These are phyloP conservation scores for Ophiognomonia clavigignenti-juglandacearum DNA, from an alignment of 2,329 filamentous ascomycete genomes.

Conservation along the genomic window DNA sequence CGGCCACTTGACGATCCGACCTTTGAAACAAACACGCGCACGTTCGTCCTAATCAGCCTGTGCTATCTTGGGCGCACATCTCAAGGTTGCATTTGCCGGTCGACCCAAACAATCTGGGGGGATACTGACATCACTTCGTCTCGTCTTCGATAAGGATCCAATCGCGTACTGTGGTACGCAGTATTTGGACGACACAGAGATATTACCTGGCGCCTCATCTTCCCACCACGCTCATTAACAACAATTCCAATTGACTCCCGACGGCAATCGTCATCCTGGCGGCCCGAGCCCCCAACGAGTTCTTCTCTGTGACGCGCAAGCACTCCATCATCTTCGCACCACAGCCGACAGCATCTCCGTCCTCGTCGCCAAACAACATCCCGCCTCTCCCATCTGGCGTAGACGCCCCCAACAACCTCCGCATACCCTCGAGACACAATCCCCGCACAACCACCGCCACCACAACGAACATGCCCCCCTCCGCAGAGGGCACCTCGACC, in stretches of 20 bases:
- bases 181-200: too few species aligned
- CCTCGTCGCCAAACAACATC: neutral
- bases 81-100: too few species aligned
- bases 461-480: conserved; percentile 12
- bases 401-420: neutral
- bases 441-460: neutral
- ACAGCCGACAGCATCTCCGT: conserved; percentile 12
- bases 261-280: conserved; percentile 13
- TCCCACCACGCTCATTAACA: neutral
- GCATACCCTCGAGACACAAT: neutral
- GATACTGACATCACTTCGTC: too few species aligned
- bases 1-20: too few species aligned
- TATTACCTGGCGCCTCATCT: too few species aligned
- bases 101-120: too few species aligned
- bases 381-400: conserved; percentile 4
- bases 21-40: too few species aligned
- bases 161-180: too few species aligned
- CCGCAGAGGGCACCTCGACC: conserved; percentile 8
- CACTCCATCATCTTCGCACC: conserved; percentile 17
- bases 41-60: too few species aligned
- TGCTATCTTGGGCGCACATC: too few species aligned
- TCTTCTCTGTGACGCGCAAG: conserved; percentile 17
- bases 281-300: conserved; percentile 6
- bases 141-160: too few species aligned
- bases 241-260: neutral